phyloP scores from a whole-genome alignment of 306 rosid genomes.

The Echinosophora koreensis region DNA sequence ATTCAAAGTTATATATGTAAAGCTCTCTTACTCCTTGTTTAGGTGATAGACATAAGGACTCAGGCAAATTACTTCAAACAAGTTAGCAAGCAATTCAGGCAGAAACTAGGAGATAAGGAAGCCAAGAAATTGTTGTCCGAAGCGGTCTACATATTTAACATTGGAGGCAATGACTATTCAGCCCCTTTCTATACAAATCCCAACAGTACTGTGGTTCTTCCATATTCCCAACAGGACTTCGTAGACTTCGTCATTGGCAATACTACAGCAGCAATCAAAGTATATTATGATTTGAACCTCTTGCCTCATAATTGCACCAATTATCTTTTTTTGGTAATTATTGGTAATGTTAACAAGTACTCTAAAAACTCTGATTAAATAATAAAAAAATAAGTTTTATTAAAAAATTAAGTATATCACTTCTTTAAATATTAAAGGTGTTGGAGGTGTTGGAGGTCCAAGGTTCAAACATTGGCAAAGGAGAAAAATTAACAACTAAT shows the following conservation, averaged over 20 bases:
- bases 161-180: conserved; percentile 58
- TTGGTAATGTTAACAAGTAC: too few species aligned
- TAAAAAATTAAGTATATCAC: too few species aligned
- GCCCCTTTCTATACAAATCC: conserved; percentile 14
- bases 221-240: conserved; percentile 43
- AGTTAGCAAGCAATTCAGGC: conserved; percentile 41
- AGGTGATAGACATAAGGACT: conserved; percentile 57
- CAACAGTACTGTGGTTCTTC: background rate
- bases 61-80: conserved; percentile 57
- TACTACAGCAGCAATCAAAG: conserved; percentile 47
- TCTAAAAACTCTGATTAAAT: too few species aligned
- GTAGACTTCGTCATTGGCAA: conserved; percentile 59
- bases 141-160: conserved; percentile 57
- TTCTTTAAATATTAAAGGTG: too few species aligned
- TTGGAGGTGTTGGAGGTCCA: too few species aligned
- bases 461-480: too few species aligned
- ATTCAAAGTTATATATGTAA: background rate
- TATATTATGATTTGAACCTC: background rate
- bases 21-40: background rate
- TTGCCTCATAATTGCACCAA: background rate
- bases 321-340: background rate
- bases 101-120: conserved; percentile 49
- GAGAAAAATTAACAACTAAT: too few species aligned
- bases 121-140: conserved; percentile 44
- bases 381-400: too few species aligned